Percentiles rank a stretch among this genome's conserved stretches.
Evolutionary conservation across 2,329 filamentous ascomycete species (phyloP).

Genomic region (Nothomitra cinnamomea): DNA sequence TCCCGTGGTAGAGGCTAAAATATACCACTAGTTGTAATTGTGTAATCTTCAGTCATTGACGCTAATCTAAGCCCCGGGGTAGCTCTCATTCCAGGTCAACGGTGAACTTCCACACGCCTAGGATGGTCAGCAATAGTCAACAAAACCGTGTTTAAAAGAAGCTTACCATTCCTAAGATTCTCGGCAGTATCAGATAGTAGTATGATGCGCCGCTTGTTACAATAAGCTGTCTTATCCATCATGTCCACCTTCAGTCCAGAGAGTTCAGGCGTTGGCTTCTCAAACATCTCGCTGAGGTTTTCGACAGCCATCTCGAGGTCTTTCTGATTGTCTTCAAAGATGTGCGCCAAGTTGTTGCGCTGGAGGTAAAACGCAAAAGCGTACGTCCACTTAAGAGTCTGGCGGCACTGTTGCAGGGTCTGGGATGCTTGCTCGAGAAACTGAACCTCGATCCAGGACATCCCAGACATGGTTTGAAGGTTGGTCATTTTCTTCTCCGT

Average conservation of each 20-base stretch:
- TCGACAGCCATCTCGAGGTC: constrained; percentile 96
- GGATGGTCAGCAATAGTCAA: neutral
- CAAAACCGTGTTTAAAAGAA: neutral
- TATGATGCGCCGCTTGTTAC: constrained; percentile 80
- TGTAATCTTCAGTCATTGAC: neutral
- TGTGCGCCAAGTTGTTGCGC: constrained; percentile 86
- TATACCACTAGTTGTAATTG: neutral
- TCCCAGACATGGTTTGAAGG: constrained; percentile 78
- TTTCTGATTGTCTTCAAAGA: constrained; percentile 98
- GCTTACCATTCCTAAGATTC: constrained; percentile 71
- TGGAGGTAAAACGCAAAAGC: constrained; percentile 97
- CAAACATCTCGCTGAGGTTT: constrained; percentile 96
- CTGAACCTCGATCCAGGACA: constrained; percentile 99
- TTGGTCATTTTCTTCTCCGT: constrained; percentile 99
- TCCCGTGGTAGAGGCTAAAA: neutral
- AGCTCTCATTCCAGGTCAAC: constrained; percentile 2
- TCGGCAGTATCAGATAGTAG: constrained; percentile 84
- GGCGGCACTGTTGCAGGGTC: constrained; percentile 87
- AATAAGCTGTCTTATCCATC: constrained; percentile 96
- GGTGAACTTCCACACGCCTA: constrained; percentile 5
- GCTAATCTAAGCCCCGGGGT: neutral
- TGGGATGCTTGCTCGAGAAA: constrained; percentile 89
- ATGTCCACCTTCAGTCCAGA: constrained; percentile 86
- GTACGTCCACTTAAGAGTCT: constrained; percentile 98
- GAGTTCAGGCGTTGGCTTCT: constrained; percentile 82